Evolutionary conservation across 805 yeast genomes (phyloP).

Genomic region (Saccharomycopsis malanga): DNA sequence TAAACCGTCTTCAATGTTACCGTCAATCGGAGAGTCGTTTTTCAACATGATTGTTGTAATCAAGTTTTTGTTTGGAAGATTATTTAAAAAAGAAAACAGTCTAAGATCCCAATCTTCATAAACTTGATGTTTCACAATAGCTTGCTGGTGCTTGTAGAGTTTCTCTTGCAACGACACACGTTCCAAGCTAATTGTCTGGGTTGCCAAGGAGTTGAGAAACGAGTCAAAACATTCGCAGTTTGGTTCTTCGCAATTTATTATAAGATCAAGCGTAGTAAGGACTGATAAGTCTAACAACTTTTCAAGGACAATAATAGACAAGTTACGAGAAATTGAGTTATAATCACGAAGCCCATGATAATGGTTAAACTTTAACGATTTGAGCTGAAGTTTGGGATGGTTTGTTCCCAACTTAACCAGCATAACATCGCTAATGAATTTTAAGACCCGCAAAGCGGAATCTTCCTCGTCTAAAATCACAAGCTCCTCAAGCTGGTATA

Average conservation of each 20-base stretch:
- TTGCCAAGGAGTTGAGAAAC: constrained; percentile 35
- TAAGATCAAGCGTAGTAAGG: constrained; percentile 41
- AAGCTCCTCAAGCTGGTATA: constrained; percentile 25
- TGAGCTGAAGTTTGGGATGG: constrained; percentile 25
- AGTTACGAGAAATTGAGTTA: constrained; percentile 30
- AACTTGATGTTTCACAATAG: constrained; percentile 36
- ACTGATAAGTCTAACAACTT: constrained; percentile 27
- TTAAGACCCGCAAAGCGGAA: constrained; percentile 33
- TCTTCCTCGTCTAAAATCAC: constrained; percentile 31
- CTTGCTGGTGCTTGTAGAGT: constrained; percentile 26
- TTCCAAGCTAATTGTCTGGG: constrained; percentile 25
- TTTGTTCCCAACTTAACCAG: neutral
- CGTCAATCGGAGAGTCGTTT: constrained; percentile 54
- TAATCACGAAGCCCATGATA: constrained; percentile 41
- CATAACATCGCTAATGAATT: constrained; percentile 25
- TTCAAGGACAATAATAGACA: constrained; percentile 29
- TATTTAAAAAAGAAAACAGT: constrained; percentile 36
- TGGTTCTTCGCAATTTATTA: constrained; percentile 46
- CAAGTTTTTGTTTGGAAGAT: constrained; percentile 31
- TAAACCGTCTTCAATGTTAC: constrained; percentile 53
- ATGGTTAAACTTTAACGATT: constrained; percentile 35
- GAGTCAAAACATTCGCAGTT: constrained; percentile 40
- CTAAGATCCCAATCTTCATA: constrained; percentile 50
- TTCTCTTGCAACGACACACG: constrained; percentile 30
- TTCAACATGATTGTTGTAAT: constrained; percentile 39